Percentiles rank a stretch among this genome's conserved stretches.
These are phyloP conservation scores for Gloeophyllum trabeum DNA, from an alignment of 768 basidiomycete species.

Conservation along the genomic window DNA sequence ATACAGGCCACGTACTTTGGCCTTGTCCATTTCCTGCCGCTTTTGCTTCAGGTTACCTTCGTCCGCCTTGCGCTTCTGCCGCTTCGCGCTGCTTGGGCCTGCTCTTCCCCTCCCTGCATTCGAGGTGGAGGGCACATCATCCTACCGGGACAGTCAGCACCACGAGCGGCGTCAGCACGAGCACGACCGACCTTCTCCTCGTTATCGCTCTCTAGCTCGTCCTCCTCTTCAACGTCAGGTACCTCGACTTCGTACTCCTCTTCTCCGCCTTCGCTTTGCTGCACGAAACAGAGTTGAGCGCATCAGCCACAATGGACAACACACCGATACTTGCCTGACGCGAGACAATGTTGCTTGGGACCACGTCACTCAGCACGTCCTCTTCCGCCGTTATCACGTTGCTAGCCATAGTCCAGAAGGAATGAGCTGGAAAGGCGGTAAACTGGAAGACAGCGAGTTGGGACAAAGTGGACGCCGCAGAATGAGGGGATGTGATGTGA, in stretches of 20 bases:
- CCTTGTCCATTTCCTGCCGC: constrained; percentile 81
- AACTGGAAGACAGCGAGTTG: too few species aligned
- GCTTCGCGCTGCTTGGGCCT: constrained; percentile 31
- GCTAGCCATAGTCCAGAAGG: too few species aligned
- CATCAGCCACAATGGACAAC: constrained; percentile 1
- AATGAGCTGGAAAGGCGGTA: too few species aligned
- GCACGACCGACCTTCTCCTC: constrained; percentile 11
- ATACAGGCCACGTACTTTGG: constrained; percentile 41
- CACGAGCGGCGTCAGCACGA: constrained; percentile 7
- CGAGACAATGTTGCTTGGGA: constrained; percentile 86
- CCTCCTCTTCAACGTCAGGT: constrained; percentile 43
- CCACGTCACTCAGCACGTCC: constrained; percentile 83
- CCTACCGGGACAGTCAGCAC: constrained; percentile 19
- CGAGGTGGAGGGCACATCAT: constrained; percentile 24
- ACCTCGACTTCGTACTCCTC: constrained; percentile 66
- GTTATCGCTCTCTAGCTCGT: constrained; percentile 43
- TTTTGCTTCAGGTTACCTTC: constrained; percentile 61
- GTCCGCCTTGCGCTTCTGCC: constrained; percentile 50
- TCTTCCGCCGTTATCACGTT: constrained; percentile 33
- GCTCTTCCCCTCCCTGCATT: constrained; percentile 21
- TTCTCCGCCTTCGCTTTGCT: constrained; percentile 60
- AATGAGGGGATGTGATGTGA: too few species aligned
- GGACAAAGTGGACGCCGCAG: too few species aligned
- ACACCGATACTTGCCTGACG: constrained; percentile 47
- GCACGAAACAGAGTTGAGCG: neutral